Evolutionary conservation across 2,329 filamentous ascomycete species (phyloP).

Genomic region (Pezicula rhizophila): DNA sequence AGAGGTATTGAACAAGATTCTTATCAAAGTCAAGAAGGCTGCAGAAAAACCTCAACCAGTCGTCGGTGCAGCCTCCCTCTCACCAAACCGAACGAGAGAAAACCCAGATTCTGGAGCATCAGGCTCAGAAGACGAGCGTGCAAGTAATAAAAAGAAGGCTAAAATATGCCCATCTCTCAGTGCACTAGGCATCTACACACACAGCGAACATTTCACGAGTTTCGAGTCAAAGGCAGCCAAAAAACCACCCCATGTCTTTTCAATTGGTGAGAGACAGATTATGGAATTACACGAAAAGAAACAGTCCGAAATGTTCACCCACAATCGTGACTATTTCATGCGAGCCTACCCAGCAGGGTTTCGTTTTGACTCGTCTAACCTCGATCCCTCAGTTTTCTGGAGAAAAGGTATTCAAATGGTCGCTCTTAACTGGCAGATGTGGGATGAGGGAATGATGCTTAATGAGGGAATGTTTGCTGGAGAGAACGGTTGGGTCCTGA

Average conservation of each 20-base stretch:
- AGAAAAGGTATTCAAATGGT: conserved; percentile 84
- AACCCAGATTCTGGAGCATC: conserved; percentile 21
- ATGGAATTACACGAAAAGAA: conserved; percentile 52
- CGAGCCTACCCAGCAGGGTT: conserved; percentile 81
- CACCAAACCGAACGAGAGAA: conserved; percentile 10
- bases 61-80: conserved; percentile 11
- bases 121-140: conserved; percentile 25
- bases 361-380: conserved; percentile 76
- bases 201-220: conserved; percentile 72
- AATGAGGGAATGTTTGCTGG: conserved; percentile 88
- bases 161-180: conserved; percentile 68
- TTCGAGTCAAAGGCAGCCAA: conserved; percentile 60
- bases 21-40: conserved; percentile 70
- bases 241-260: conserved; percentile 62
- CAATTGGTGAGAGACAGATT: conserved; percentile 57
- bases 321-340: conserved; percentile 80
- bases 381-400: conserved; percentile 83
- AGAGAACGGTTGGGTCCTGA: conserved; percentile 77
- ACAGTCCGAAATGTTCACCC: conserved; percentile 61
- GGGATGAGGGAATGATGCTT: conserved; percentile 91
- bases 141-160: conserved; percentile 23
- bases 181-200: conserved; percentile 76
- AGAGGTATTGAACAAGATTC: conserved; percentile 71
- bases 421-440: conserved; percentile 88
- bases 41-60: conserved; percentile 11